A percentile compares a stretch with the other conserved stretches of the same genome.
These are phyloP conservation scores for Populus hybrid DNA, from an alignment of 441 rosid genomes.

Conservation along the genomic window DNA sequence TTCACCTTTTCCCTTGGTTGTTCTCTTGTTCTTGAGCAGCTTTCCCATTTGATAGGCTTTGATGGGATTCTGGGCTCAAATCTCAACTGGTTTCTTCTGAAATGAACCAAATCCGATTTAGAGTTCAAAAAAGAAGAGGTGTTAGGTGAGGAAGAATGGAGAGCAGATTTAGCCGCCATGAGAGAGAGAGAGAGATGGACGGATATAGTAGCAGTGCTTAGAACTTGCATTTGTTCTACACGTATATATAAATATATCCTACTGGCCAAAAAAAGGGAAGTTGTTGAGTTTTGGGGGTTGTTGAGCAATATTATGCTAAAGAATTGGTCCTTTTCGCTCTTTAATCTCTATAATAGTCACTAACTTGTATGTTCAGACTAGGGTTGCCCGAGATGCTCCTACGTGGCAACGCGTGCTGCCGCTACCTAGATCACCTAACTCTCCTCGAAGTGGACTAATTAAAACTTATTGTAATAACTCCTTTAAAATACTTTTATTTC, in stretches of 20 bases:
- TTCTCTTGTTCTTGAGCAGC: slow-evolving; percentile 9
- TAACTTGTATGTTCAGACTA: not conserved
- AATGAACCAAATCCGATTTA: slow-evolving; percentile 20
- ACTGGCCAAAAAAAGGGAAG: not conserved
- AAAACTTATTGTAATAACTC: no score
- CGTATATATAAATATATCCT: no score
- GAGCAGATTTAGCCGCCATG: slow-evolving; percentile 42
- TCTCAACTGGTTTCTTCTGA: slow-evolving; percentile 27
- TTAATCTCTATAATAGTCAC: not conserved
- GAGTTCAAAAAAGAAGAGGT: slow-evolving; percentile 13
- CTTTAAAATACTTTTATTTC: no score
- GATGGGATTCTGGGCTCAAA: slow-evolving; percentile 10
- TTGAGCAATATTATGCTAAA: not conserved
- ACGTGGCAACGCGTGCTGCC: not conserved
- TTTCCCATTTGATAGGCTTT: slow-evolving; percentile 20
- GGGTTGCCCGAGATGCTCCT: not conserved
- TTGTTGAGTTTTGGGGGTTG: not conserved
- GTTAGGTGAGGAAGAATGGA: slow-evolving; percentile 21
- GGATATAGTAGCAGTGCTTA: not conserved
- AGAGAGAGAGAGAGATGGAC: not conserved
- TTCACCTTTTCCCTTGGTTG: not conserved
- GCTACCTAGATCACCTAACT: not conserved
- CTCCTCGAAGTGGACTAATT: not conserved
- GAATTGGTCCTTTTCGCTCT: not conserved
- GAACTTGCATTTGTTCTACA: not conserved